Conservation (phyloP, 768 basidiomycete genomes). For the Dentipellis sp. region DNA sequence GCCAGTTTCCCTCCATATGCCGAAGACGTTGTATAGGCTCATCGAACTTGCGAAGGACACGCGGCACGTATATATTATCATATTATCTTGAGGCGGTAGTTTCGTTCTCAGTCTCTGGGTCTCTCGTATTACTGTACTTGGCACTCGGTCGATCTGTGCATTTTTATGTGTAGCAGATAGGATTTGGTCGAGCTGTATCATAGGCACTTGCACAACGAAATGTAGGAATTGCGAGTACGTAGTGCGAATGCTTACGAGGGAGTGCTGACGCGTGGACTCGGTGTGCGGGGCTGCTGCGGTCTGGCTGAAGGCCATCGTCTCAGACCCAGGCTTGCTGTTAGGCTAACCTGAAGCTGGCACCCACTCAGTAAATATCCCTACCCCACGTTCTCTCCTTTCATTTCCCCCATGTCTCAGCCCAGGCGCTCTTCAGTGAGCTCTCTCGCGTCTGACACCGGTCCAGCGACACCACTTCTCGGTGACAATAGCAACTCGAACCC, state of each 20-base stretch:
- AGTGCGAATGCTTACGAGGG: background rate
- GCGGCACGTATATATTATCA: too few relatives aligned
- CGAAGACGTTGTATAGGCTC: background rate
- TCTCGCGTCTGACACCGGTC: background rate
- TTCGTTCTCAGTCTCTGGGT: background rate
- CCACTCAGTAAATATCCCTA: background rate
- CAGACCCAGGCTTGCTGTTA: background rate
- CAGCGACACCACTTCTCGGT: background rate
- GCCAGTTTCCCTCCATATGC: background rate
- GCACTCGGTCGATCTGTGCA: background rate
- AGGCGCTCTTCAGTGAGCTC: conserved; percentile 1
- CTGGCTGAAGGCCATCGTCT: background rate
- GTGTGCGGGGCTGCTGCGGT: background rate
- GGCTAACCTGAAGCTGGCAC: background rate
- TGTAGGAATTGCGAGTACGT: background rate
- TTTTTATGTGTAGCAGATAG: background rate
- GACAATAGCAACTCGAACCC: conserved; percentile 22
- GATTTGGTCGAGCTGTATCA: background rate
- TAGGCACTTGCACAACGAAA: background rate
- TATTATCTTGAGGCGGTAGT: too few relatives aligned
- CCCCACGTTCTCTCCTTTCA: background rate
- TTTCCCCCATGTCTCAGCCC: background rate
- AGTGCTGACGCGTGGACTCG: background rate
- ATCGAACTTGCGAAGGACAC: too few relatives aligned
- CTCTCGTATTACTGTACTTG: background rate